Conservation (phyloP, 163 green algal species). For the Prototheca wickerhamii region DNA sequence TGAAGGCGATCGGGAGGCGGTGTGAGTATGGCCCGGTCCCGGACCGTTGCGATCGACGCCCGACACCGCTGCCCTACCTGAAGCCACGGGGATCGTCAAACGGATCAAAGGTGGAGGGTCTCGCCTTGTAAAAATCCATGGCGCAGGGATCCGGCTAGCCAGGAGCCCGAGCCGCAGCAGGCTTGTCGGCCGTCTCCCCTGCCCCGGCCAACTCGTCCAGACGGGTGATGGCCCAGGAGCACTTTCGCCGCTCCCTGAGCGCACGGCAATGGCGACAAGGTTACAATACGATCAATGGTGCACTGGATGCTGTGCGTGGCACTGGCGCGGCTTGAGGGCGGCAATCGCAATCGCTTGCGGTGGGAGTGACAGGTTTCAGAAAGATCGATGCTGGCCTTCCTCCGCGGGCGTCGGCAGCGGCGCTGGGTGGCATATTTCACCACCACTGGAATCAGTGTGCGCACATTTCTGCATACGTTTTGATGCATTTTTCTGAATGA, state of each 20-base stretch:
- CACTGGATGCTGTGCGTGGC: too few species aligned
- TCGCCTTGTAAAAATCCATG: slow-evolving; percentile 1
- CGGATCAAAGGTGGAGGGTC: not conserved
- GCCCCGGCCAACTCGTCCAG: not conserved
- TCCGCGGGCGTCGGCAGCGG: too few species aligned
- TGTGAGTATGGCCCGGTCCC: not conserved
- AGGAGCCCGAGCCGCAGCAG: not conserved
- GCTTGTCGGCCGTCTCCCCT: not conserved
- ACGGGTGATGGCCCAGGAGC: not conserved
- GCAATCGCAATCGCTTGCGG: too few species aligned
- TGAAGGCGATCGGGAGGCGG: not conserved
- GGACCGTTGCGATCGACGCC: too few species aligned
- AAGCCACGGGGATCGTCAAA: slow-evolving; percentile 3
- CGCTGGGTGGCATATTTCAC: not conserved
- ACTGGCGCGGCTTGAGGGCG: too few species aligned
- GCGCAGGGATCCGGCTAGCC: not conserved
- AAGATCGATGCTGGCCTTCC: not conserved
- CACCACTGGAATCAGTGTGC: too few species aligned
- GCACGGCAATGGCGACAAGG: too few species aligned
- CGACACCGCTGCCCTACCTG: not conserved
- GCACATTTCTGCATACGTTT: not conserved
- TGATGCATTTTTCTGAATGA: not conserved
- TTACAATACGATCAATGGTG: too few species aligned
- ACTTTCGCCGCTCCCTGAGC: too few species aligned
- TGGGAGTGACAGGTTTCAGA: too few species aligned